phyloP scores from a whole-genome alignment of 2,329 filamentous ascomycete genomes.

The Neonectria neomacrospora region DNA sequence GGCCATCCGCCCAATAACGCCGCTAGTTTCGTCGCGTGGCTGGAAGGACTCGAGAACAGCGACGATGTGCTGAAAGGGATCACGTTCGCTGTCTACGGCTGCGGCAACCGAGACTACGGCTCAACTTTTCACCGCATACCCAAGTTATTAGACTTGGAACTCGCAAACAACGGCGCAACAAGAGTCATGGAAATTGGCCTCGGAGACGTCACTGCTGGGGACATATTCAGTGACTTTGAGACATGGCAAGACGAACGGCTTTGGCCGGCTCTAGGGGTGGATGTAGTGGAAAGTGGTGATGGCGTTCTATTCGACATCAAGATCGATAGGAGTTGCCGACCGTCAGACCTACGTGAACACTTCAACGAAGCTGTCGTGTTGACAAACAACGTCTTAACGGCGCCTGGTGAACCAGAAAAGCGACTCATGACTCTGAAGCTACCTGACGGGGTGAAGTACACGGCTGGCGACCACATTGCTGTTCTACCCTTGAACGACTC shows the following conservation, averaged over 20 bases:
- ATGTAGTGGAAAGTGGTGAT: slow-evolving; percentile 52
- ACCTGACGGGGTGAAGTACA: slow-evolving; percentile 69
- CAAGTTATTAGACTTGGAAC: slow-evolving; percentile 62
- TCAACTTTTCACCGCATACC: slow-evolving; percentile 72
- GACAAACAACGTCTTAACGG: slow-evolving; percentile 61
- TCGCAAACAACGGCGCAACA: slow-evolving; percentile 47
- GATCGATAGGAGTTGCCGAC: slow-evolving; percentile 57
- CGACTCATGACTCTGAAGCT: slow-evolving; percentile 71
- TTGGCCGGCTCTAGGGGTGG: slow-evolving; percentile 57
- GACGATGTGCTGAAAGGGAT: slow-evolving; percentile 59
- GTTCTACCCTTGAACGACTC: slow-evolving; percentile 74
- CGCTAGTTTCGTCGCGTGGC: slow-evolving; percentile 71
- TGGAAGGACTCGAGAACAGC: slow-evolving; percentile 62
- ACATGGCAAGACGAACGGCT: slow-evolving; percentile 67
- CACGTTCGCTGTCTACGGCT: slow-evolving; percentile 75
- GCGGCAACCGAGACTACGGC: slow-evolving; percentile 65
- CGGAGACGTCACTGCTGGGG: slow-evolving; percentile 66
- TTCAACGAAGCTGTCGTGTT: slow-evolving; percentile 69
- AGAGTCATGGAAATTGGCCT: slow-evolving; percentile 56
- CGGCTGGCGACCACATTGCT: slow-evolving; percentile 76
- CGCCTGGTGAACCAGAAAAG: slow-evolving; percentile 60
- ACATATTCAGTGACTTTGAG: slow-evolving; percentile 72
- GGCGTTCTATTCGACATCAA: slow-evolving; percentile 53
- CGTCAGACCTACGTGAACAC: slow-evolving; percentile 67
- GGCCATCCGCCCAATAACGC: slow-evolving; percentile 78